These are phyloP conservation scores for Tetrapyrgos nigripes DNA, from an alignment of 1,284 basidiomycete species.

Conservation along the genomic window DNA sequence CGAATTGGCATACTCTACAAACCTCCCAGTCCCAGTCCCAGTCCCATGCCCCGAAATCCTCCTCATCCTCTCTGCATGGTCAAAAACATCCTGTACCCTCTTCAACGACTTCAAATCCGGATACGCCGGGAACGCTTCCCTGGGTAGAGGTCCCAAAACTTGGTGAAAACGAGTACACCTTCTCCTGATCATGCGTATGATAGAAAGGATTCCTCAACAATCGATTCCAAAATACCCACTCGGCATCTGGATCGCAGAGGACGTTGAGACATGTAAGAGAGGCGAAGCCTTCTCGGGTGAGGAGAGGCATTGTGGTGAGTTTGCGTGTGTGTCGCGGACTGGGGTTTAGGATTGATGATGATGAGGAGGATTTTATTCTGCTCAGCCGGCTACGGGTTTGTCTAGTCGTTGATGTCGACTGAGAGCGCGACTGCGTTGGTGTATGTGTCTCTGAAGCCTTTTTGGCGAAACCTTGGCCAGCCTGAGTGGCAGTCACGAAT, in stretches of 20 bases:
- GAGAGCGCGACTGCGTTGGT: too few relatives aligned
- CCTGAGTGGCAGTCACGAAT: not conserved
- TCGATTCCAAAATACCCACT: conserved; percentile 8
- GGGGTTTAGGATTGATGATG: not conserved
- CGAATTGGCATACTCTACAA: not conserved
- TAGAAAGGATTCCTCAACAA: conserved; percentile 6
- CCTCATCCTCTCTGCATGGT: conserved; percentile 1
- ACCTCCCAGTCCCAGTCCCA: too few relatives aligned
- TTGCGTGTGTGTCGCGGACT: not conserved
- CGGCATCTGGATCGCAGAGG: conserved; percentile 15
- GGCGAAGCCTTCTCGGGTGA: conserved; percentile 17
- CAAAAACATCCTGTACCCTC: conserved; percentile 1
- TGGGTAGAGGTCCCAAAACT: conserved; percentile 15
- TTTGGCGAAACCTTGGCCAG: too few relatives aligned
- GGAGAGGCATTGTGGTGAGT: conserved; percentile 14
- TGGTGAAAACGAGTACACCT: not conserved
- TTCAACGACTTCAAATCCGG: conserved; percentile 16
- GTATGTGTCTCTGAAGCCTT: too few relatives aligned
- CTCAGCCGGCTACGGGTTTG: not conserved
- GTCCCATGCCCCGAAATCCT: conserved; percentile 9
- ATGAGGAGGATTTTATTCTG: not conserved
- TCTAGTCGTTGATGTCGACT: too few relatives aligned
- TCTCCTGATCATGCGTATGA: too few relatives aligned
- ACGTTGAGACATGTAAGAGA: conserved; percentile 17
- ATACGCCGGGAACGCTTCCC: conserved; percentile 17